A percentile compares a stretch with the other conserved stretches of the same genome.
phyloP scores from a whole-genome alignment of 495 filamentous ascomycete genomes.

The Penicillium simplicissimum region DNA sequence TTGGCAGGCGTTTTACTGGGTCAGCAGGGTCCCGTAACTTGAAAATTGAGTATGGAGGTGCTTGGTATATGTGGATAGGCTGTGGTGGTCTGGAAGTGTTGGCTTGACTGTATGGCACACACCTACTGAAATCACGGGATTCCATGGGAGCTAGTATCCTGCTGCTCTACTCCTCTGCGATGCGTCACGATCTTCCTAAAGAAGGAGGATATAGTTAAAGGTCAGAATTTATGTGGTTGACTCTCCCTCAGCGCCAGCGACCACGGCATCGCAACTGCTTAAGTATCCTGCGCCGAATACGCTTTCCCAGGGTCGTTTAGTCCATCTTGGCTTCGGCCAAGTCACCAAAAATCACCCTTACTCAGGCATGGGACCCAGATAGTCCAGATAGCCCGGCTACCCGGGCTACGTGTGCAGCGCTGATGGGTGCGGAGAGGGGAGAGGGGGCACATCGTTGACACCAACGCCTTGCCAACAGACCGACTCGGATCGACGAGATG shows the following conservation, averaged over 20 bases:
- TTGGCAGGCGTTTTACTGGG: not conserved
- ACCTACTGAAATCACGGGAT: constrained; percentile 38
- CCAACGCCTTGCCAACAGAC: constrained; percentile 22
- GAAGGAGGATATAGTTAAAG: not conserved
- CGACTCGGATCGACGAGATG: constrained; percentile 14
- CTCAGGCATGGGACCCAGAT: constrained; percentile 27
- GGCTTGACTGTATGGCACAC: constrained; percentile 16
- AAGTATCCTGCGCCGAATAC: not conserved
- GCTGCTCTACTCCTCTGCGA: not conserved
- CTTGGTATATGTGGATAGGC: too few relatives aligned
- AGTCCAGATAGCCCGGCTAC: constrained; percentile 11
- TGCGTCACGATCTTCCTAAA: not conserved
- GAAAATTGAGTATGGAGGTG: not conserved
- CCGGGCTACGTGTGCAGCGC: constrained; percentile 41
- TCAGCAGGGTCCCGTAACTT: constrained; percentile 1
- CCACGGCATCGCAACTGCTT: not conserved
- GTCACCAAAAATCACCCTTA: constrained; percentile 7
- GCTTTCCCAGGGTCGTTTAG: not conserved
- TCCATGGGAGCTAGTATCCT: constrained; percentile 31
- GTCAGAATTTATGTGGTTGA: not conserved
- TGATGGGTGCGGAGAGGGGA: constrained; percentile 26
- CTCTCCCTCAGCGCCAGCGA: not conserved
- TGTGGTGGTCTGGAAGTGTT: not conserved
- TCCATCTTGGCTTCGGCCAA: constrained; percentile 1
- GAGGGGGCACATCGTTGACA: constrained; percentile 23